Evolutionary conservation across 257 asterid genomes (phyloP).

Genomic region (Knoxia roxburghii): DNA sequence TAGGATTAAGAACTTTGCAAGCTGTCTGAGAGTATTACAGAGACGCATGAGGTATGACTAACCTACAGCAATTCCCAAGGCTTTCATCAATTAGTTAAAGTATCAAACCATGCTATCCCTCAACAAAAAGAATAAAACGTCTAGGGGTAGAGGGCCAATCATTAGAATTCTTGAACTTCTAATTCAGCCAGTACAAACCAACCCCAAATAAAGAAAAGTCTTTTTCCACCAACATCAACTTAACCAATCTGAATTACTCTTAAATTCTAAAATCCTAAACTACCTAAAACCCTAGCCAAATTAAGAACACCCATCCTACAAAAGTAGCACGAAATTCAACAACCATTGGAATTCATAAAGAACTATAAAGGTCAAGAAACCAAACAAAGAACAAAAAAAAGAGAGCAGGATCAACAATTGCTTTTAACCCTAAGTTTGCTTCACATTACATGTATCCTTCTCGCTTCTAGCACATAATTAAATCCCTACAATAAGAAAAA

Average conservation of each 20-base stretch:
- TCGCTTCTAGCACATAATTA: background rate
- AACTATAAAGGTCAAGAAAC: background rate
- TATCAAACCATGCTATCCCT: too few species aligned
- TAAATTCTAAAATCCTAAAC: background rate
- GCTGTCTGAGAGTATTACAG: background rate
- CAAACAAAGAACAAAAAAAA: background rate
- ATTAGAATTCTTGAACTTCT: background rate
- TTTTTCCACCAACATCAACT: background rate
- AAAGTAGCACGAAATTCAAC: background rate
- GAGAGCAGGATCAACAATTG: background rate
- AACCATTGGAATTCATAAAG: background rate
- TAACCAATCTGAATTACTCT: background rate
- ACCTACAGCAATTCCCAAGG: background rate
- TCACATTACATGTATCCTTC: background rate
- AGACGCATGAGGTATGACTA: background rate
- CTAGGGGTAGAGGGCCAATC: too few species aligned
- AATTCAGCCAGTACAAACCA: background rate
- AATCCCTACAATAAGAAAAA: background rate
- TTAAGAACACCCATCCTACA: background rate
- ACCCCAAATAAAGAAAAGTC: background rate
- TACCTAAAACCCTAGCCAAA: constrained; percentile 5
- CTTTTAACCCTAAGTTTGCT: background rate
- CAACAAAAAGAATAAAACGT: too few species aligned
- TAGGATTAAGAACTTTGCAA: background rate
- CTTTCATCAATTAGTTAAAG: background rate